phyloP scores from a whole-genome alignment of 2,329 filamentous ascomycete genomes.

The Alternaria atra region DNA sequence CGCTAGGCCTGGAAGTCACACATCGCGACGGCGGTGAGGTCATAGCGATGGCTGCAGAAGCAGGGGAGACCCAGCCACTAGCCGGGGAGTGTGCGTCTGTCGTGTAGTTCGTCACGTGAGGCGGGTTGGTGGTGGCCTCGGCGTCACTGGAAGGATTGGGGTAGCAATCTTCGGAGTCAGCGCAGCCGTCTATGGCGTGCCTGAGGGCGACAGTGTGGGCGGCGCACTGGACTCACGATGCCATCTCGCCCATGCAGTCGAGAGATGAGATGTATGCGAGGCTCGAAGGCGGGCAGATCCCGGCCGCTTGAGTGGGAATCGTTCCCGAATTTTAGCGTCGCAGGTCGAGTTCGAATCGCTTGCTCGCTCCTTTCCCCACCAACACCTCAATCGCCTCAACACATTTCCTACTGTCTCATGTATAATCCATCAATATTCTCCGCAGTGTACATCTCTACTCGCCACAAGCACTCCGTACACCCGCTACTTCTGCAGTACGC shows the following conservation, averaged over 20 bases:
- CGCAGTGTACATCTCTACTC: constrained; percentile 27
- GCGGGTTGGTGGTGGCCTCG: constrained; percentile 3
- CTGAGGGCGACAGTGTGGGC: constrained; percentile 6
- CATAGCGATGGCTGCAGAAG: constrained; percentile 20
- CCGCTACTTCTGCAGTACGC: constrained; percentile 35
- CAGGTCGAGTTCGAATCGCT: constrained; percentile 6
- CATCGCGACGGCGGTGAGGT: constrained; percentile 23
- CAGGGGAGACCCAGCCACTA: constrained; percentile 22
- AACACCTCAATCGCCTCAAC: constrained; percentile 10
- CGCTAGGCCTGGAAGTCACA: constrained; percentile 20
- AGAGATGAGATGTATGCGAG: constrained; percentile 38
- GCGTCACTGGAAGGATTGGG: neutral
- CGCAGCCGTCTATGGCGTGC: constrained; percentile 14
- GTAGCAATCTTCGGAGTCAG: constrained; percentile 5
- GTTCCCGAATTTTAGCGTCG: constrained; percentile 22
- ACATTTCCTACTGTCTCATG: constrained; percentile 22
- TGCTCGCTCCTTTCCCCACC: constrained; percentile 21
- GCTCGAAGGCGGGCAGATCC: constrained; percentile 41
- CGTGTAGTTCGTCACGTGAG: constrained; percentile 23
- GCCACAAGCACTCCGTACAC: constrained; percentile 36
- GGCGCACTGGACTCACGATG: constrained; percentile 12
- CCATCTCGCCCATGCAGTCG: constrained; percentile 35
- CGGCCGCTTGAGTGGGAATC: constrained; percentile 20
- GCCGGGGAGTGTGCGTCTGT: constrained; percentile 15
- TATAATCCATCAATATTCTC: constrained; percentile 25